These are phyloP conservation scores for Clarireedia homoeocarpa DNA, from an alignment of 2,329 filamentous ascomycete genomes.

Conservation along the genomic window DNA sequence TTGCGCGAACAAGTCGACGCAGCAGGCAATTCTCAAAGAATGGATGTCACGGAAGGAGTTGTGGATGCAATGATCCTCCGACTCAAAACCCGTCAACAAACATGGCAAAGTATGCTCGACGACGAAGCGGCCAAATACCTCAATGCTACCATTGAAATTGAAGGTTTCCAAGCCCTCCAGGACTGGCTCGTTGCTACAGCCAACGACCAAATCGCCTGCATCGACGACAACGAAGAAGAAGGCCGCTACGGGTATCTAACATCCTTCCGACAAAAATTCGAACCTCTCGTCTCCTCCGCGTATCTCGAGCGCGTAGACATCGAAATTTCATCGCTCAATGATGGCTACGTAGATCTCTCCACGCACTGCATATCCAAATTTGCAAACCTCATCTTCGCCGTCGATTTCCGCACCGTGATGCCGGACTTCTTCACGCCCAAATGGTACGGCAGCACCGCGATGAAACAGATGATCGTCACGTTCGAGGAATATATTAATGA, in stretches of 20 bases:
- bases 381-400: conserved; percentile 75
- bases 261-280: conserved; percentile 77
- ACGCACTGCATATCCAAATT: conserved; percentile 90
- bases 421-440: conserved; percentile 82
- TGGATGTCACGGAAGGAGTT: conserved; percentile 89
- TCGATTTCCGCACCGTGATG: conserved; percentile 80
- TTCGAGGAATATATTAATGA: conserved; percentile 93
- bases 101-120: conserved; percentile 83
- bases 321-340: conserved; percentile 69
- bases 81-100: conserved; percentile 71
- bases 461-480: conserved; percentile 90
- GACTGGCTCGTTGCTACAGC: conserved; percentile 96
- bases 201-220: conserved; percentile 97
- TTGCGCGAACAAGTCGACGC: conserved; percentile 85
- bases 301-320: conserved; percentile 68
- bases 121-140: conserved; percentile 75
- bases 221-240: conserved; percentile 80
- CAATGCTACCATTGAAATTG: conserved; percentile 44
- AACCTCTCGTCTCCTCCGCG: conserved; percentile 68
- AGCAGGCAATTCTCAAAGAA: conserved; percentile 74
- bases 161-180: conserved; percentile 71
- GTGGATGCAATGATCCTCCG: conserved; percentile 93
- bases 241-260: conserved; percentile 74
- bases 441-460: conserved; percentile 81
- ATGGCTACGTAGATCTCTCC: conserved; percentile 91